Evolutionary conservation across 2,329 filamentous ascomycete species (phyloP).

Genomic region (Ascochyta fabae): DNA sequence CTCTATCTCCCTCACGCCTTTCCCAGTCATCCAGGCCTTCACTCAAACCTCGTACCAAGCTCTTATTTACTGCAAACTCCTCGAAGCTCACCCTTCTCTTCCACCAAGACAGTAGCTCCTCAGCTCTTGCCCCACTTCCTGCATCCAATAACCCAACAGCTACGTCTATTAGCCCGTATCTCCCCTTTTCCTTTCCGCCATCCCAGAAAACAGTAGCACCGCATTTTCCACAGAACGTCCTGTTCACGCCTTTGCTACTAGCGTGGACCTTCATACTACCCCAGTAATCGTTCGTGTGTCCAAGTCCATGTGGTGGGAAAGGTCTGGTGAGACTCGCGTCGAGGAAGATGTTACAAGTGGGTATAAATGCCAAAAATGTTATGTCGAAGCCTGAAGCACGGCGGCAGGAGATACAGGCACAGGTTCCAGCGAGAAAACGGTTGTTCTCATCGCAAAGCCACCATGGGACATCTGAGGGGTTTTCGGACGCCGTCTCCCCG

Average conservation of each 20-base stretch:
- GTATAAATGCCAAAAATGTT: slow-evolving; percentile 56
- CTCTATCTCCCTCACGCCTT: not conserved
- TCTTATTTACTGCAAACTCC: slow-evolving; percentile 45
- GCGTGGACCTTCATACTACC: slow-evolving; percentile 53
- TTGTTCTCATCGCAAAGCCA: slow-evolving; percentile 42
- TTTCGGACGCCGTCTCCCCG: slow-evolving; percentile 8
- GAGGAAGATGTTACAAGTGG: slow-evolving; percentile 49
- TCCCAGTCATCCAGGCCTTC: slow-evolving; percentile 30
- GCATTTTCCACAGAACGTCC: slow-evolving; percentile 58
- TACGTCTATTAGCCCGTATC: slow-evolving; percentile 53
- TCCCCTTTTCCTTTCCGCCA: slow-evolving; percentile 39
- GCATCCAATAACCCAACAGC: slow-evolving; percentile 55
- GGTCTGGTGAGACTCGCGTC: slow-evolving; percentile 26
- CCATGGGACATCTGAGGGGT: slow-evolving; percentile 28
- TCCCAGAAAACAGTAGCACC: slow-evolving; percentile 57
- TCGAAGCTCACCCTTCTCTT: slow-evolving; percentile 43
- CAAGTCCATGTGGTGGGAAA: slow-evolving; percentile 20
- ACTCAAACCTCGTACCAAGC: slow-evolving; percentile 48
- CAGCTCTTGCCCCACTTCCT: slow-evolving; percentile 54
- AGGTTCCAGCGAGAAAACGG: slow-evolving; percentile 51
- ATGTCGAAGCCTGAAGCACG: slow-evolving; percentile 53
- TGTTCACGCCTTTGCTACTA: slow-evolving; percentile 54
- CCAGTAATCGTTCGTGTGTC: slow-evolving; percentile 19
- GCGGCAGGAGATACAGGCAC: slow-evolving; percentile 58
- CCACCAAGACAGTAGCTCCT: slow-evolving; percentile 54